Base-by-base conservation (phyloP, 192 early-diverging fungal genomes). In the Backusella circina region DNA sequence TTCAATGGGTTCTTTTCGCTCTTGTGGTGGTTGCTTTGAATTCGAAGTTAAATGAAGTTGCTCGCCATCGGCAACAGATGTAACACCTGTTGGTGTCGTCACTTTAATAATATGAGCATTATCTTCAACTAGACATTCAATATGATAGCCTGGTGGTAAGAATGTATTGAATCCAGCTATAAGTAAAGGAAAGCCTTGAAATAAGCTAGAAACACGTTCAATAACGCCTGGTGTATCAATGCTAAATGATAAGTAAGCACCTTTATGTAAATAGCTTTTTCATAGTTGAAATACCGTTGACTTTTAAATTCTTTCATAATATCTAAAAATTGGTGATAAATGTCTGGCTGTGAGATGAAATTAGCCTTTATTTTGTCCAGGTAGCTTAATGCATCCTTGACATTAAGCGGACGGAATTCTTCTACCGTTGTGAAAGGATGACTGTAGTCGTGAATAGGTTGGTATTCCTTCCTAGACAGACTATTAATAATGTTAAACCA, bases 291-390 rank as follows among this genome's bases (percentile, higher is more conserved):
- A 51, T 84, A 94, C 93, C 79, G 86, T 77, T 97, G 95, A 74
- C 93, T 92, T 84, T 98, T 98, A 82, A 98, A 99, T 78, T 99
- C 97, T 86, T 97, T 97, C 97, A 99, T 99, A 35, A 98, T 98
- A 77, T 97, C 97, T 78, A 99, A 73, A 80, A 99, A 99, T 70
- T 90, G 88, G 76, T 96, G 97, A 84, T 99, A 99, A 9, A 97
- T 95, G 71, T 97, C 94, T 8, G 96, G 95, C 3, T 94, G 90
- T 71, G 95, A 90, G 65, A 88, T 85, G 76, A 99, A 99, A 78
- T 94, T 93, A 35, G 89, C 87, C 79, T 97, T 96, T 15, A 99
- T 95, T 79, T 95, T 86, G 76, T 99, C 97, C 31, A 99, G 84
- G 80, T 99, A 99, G 23, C 93, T 89, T 37, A 98, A 85, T 0